A percentile compares a stretch with the other conserved stretches of the same genome.
phyloP scores from a whole-genome alignment of 2,329 filamentous ascomycete genomes.

The Aciculosporium take region DNA sequence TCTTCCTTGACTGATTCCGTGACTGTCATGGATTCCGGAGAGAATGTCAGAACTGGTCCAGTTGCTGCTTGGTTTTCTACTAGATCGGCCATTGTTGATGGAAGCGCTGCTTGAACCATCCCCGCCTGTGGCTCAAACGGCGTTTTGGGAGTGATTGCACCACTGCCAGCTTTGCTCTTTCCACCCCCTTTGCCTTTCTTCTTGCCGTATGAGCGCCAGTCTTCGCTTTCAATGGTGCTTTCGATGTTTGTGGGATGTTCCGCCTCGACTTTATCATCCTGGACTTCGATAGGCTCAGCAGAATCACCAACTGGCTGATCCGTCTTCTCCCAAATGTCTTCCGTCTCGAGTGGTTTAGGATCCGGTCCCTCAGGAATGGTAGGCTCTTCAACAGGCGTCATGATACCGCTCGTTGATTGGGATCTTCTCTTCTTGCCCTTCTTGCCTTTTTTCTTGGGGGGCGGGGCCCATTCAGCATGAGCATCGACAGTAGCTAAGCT shows the following conservation, averaged over 20 bases:
- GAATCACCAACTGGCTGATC: background rate
- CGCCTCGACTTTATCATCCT: background rate
- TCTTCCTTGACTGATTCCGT: constrained; percentile 3
- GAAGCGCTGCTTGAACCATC: background rate
- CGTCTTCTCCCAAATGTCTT: background rate
- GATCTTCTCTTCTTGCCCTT: background rate
- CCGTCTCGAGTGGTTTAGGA: background rate
- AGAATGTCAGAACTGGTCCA: background rate
- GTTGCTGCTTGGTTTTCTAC: background rate
- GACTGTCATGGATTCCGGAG: background rate
- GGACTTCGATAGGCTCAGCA: background rate
- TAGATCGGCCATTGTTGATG: background rate
- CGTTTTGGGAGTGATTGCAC: constrained; percentile 4
- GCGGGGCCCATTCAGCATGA: constrained; percentile 2
- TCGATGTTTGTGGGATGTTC: constrained; percentile 4
- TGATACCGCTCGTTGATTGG: background rate
- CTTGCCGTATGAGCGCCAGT: constrained; percentile 21
- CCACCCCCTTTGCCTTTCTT: constrained; percentile 30
- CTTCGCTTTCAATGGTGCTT: constrained; percentile 7
- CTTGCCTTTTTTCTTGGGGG: constrained; percentile 3
- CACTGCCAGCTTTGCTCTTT: constrained; percentile 10
- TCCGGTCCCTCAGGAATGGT: background rate
- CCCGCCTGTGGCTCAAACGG: background rate
- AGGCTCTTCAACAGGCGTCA: background rate
- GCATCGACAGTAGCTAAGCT: background rate